Base-by-base conservation (phyloP, 2,329 filamentous ascomycete genomes). In the Chalara sp. region DNA sequence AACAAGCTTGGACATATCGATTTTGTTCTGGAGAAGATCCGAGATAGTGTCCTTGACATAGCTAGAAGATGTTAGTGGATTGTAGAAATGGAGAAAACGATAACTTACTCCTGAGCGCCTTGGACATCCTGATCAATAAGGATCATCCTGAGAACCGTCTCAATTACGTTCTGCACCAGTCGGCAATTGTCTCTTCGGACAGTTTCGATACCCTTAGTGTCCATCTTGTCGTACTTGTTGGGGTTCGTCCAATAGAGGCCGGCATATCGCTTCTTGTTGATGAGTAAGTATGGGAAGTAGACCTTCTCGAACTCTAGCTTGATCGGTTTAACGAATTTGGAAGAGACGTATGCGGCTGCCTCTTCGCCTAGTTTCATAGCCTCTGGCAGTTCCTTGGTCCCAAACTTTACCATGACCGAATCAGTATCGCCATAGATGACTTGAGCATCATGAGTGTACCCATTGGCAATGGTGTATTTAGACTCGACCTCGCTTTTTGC, bases 301-400 rank as follows among this genome's bases (percentile, higher is more conserved):
- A 99, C 92, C 71, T 99, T 99, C 69, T 99, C 93, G 70, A 99
- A 99, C 68, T 99, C 93, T 32, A 99, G 81, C 72, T 97, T 99
- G 77, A 99, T 99, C 4, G 93, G 93, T 65, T 93, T 95, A 67
- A 91, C 75, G 66, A 99, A 99, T 67, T 96, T 96, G 44, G 80
- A 79, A 5, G 93, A 96, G 40, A 99, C 93, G 60, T 76, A 95
- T 21, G 84, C 77, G 1, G 93, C 87, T 8, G 93, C 93, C 67
- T 99, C 91, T 64, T 96, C 80, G n/a, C 93, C 93, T 29, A 99
- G 75, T 63, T 87, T 90, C 93, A 99, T 99, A 28, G 90, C 86
- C 57, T 93, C 88, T 5, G 81, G 78, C 13, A 99, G 76, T 57
- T 96, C 90, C 41, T 83, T 84, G 7, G 90, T 91, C 42, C 93